These are phyloP conservation scores for Lepiota brunneoincarnata DNA, from an alignment of 768 basidiomycete species.

Conservation along the genomic window DNA sequence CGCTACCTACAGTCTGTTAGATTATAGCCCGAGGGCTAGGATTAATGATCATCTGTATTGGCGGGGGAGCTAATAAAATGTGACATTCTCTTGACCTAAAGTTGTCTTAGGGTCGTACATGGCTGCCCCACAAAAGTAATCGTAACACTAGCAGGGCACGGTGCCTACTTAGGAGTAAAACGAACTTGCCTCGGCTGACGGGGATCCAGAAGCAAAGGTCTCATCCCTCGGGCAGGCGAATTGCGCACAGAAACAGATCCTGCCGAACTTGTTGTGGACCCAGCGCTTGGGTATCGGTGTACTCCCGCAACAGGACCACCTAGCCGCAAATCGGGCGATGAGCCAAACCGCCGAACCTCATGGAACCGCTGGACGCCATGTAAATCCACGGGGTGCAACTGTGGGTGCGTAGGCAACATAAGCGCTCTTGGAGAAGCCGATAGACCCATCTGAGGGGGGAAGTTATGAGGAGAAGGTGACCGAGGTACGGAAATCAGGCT, in stretches of 20 bases:
- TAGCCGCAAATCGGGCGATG: slow-evolving; percentile 3
- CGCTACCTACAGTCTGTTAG: neutral
- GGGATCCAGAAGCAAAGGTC: neutral
- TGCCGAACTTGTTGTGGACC: too few relatives aligned
- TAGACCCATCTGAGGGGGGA: slow-evolving; percentile 17
- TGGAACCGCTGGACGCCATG: slow-evolving; percentile 5
- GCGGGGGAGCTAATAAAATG: too few relatives aligned
- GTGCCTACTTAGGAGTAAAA: neutral
- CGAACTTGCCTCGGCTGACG: neutral
- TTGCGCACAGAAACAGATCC: too few relatives aligned
- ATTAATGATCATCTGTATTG: too few relatives aligned
- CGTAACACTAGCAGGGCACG: neutral
- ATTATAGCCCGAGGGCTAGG: too few relatives aligned
- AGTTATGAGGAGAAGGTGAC: slow-evolving; percentile 20
- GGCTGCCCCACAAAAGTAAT: too few relatives aligned
- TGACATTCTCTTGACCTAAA: too few relatives aligned
- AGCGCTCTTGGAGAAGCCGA: slow-evolving; percentile 24
- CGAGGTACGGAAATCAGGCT: slow-evolving; percentile 24
- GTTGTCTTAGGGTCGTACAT: too few relatives aligned
- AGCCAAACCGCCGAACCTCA: slow-evolving; percentile 13
- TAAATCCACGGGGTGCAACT: slow-evolving; percentile 15
- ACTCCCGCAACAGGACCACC: neutral
- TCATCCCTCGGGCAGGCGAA: too few relatives aligned
- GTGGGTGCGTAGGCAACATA: slow-evolving; percentile 22
- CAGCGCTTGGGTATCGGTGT: too few relatives aligned